phyloP scores from a whole-genome alignment of 129 eudicot species.

The Tanacetum coccineum region DNA sequence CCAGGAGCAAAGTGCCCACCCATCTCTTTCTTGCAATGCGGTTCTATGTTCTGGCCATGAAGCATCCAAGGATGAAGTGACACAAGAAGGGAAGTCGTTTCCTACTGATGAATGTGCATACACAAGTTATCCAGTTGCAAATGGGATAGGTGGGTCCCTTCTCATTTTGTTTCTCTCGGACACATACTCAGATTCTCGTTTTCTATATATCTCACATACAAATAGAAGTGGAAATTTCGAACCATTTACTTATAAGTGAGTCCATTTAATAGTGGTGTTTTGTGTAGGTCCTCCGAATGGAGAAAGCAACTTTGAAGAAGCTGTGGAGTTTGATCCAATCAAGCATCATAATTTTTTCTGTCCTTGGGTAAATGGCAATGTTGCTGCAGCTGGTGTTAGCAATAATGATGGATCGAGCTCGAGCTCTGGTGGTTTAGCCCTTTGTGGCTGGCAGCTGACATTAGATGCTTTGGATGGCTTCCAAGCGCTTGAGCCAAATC shows the following conservation, averaged over 20 bases:
- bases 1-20: constrained; percentile 54
- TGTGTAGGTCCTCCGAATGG: constrained; percentile 27
- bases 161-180: not conserved
- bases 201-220: not conserved
- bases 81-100: constrained; percentile 66
- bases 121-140: constrained; percentile 38
- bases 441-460: constrained; percentile 37
- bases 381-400: constrained; percentile 86
- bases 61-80: constrained; percentile 82
- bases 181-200: not conserved
- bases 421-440: constrained; percentile 32
- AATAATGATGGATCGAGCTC: constrained; percentile 59
- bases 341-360: constrained; percentile 83
- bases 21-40: constrained; percentile 90
- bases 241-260: too few species aligned
- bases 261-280: constrained; percentile 3
- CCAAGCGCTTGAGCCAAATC: constrained; percentile 25
- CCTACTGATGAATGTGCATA: constrained; percentile 63
- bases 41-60: constrained; percentile 71
- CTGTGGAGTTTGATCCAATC: constrained; percentile 83
- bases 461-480: constrained; percentile 33
- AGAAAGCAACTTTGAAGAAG: constrained; percentile 37
- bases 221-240: not conserved
- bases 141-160: constrained; percentile 47
- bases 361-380: constrained; percentile 97